These are phyloP conservation scores for Puccinia brachypodii DNA, from an alignment of 1,284 basidiomycete species.

Conservation along the genomic window DNA sequence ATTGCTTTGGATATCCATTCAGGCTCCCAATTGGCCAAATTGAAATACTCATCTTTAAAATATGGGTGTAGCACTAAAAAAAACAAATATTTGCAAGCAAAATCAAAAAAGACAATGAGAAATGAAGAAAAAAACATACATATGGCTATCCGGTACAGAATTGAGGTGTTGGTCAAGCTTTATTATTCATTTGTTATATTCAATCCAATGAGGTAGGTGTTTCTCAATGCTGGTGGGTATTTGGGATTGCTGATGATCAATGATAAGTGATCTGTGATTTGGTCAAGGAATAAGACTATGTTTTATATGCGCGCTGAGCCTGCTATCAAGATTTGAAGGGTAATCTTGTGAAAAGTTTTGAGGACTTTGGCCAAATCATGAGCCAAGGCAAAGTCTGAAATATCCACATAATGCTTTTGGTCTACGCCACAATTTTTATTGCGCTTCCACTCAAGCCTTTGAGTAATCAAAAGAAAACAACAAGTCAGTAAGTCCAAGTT, in stretches of 20 bases:
- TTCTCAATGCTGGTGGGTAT: not conserved
- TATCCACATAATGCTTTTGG: not conserved
- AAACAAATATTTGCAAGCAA: not conserved
- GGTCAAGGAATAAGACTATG: not conserved
- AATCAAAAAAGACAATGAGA: not conserved
- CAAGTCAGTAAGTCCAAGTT: not conserved
- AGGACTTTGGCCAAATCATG: not conserved
- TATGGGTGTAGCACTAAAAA: not conserved
- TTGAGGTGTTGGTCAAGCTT: not conserved
- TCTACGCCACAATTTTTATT: not conserved
- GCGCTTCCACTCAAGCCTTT: not conserved
- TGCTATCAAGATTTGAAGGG: not conserved
- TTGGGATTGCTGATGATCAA: not conserved
- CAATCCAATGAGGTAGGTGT: not conserved
- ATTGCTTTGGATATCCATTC: not conserved
- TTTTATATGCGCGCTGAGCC: not conserved
- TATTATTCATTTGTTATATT: not conserved
- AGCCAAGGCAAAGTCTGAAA: not conserved
- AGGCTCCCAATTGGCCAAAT: not conserved
- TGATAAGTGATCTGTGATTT: not conserved
- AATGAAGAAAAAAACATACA: not conserved
- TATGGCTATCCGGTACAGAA: not conserved
- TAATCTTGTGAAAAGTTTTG: not conserved
- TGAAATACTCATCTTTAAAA: constrained; percentile 8
- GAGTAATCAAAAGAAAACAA: not conserved